Conservation (phyloP, 2,329 filamentous ascomycete genomes). For the Apiospora rasikravindrae region DNA sequence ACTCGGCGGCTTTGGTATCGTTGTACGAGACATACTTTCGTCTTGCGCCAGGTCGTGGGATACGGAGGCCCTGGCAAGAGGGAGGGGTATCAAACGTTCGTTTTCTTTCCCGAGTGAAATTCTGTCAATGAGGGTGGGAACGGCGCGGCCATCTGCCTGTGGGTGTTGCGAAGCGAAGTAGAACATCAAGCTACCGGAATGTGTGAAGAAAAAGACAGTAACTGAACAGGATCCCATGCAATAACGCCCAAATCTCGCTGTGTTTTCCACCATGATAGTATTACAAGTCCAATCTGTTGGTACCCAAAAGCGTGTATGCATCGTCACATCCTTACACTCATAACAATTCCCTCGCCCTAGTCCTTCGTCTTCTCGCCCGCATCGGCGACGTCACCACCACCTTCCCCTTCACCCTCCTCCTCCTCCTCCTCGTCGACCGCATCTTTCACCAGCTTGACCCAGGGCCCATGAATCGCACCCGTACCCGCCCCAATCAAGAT, state of each 20-base stretch:
- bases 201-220: not conserved
- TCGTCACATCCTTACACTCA: not conserved
- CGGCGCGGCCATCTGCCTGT: no score
- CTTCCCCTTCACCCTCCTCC: conserved; percentile 16
- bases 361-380: not conserved
- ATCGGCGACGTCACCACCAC: not conserved
- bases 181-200: no score
- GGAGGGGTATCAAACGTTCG: no score
- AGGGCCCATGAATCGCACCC: conserved; percentile 40
- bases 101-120: no score
- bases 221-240: not conserved
- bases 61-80: no score
- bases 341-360: not conserved
- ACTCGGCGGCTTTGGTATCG: no score
- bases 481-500: conserved; percentile 39
- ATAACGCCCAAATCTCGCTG: not conserved
- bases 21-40: no score
- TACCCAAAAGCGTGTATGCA: not conserved
- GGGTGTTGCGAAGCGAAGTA: no score
- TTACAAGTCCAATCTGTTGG: not conserved
- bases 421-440: conserved; percentile 26
- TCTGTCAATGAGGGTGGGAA: no score
- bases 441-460: conserved; percentile 39
- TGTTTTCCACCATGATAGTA: not conserved
- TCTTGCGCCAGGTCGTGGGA: no score